These are phyloP conservation scores for Phoma sp. DNA, from an alignment of 2,329 filamentous ascomycete genomes.

Conservation along the genomic window DNA sequence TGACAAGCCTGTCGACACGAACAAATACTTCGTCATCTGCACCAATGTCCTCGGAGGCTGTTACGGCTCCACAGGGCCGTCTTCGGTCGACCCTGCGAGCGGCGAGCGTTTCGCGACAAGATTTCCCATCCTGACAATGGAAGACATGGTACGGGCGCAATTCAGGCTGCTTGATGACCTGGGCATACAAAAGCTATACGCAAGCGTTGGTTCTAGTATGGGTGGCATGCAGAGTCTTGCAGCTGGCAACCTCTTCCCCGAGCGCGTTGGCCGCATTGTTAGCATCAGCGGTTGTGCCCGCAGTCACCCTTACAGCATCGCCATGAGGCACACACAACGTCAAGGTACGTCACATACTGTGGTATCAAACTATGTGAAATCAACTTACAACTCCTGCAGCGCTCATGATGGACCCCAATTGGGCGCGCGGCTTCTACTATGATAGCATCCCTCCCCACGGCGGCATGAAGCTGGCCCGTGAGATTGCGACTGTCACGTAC, in stretches of 20 bases:
- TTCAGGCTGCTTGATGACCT: constrained; percentile 85
- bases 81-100: constrained; percentile 85
- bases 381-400: constrained; percentile 55
- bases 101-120: constrained; percentile 88
- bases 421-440: constrained; percentile 91
- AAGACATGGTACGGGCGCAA: constrained; percentile 97
- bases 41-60: constrained; percentile 97
- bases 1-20: constrained; percentile 81
- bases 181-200: constrained; percentile 79
- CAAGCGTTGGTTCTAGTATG: constrained; percentile 96
- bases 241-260: constrained; percentile 81
- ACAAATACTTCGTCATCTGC: constrained; percentile 92
- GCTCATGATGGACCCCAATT: constrained; percentile 98
- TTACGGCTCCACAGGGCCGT: constrained; percentile 92
- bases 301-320: constrained; percentile 96
- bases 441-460: constrained; percentile 85
- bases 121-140: constrained; percentile 93
- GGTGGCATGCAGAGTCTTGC: constrained; percentile 97
- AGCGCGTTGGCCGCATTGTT: constrained; percentile 80
- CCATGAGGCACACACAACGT: constrained; percentile 96
- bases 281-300: constrained; percentile 93
- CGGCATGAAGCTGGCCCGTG: constrained; percentile 96
- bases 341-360: constrained; percentile 59
- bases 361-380: no score
- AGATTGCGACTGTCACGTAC: constrained; percentile 98